phyloP scores from a whole-genome alignment of 176 grass and related monocot species.

The Avena sativa region DNA sequence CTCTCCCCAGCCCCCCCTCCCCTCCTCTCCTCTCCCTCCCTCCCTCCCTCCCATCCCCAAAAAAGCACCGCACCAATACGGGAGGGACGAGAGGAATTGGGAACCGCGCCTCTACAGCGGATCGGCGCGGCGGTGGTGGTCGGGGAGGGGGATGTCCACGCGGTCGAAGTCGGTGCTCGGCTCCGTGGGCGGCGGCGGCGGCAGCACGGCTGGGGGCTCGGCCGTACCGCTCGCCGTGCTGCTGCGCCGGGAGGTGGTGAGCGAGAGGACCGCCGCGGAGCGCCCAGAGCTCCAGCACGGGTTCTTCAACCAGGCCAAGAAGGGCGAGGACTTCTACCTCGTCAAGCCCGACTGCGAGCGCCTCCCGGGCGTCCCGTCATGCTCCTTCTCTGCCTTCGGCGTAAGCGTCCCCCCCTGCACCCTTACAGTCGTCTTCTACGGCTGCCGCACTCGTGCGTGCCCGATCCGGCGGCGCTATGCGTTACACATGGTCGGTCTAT shows the following conservation, averaged over 20 bases:
- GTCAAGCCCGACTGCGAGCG: slow-evolving; percentile 80
- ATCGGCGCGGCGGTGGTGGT: slow-evolving; percentile 9
- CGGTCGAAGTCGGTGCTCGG: slow-evolving; percentile 43
- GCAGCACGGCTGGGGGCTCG: slow-evolving; percentile 14
- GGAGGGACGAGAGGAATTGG: slow-evolving; percentile 7
- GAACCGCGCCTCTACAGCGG: slow-evolving; percentile 27
- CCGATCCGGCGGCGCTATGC: slow-evolving; percentile 15
- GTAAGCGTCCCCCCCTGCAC: slow-evolving; percentile 1
- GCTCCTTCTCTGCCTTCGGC: slow-evolving; percentile 73
- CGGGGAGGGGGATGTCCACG: slow-evolving; percentile 48
- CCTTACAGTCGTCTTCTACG: background rate
- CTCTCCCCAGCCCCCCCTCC: background rate
- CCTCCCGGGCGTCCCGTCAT: slow-evolving; percentile 55
- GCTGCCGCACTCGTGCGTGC: background rate
- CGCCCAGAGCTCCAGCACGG: slow-evolving; percentile 48
- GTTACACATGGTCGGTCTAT: slow-evolving; percentile 28
- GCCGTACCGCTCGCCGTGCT: slow-evolving; percentile 64
- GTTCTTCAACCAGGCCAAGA: slow-evolving; percentile 79
- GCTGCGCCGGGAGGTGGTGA: slow-evolving; percentile 53
- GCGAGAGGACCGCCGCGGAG: slow-evolving; percentile 51
- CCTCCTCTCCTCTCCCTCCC: background rate
- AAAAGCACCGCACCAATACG: slow-evolving; percentile 37
- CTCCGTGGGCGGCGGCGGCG: slow-evolving; percentile 6
- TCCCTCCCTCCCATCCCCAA: background rate
- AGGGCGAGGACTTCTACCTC: slow-evolving; percentile 89